Conservation (phyloP, 129 eudicot genomes). For the Scalesia atractyloides region DNA sequence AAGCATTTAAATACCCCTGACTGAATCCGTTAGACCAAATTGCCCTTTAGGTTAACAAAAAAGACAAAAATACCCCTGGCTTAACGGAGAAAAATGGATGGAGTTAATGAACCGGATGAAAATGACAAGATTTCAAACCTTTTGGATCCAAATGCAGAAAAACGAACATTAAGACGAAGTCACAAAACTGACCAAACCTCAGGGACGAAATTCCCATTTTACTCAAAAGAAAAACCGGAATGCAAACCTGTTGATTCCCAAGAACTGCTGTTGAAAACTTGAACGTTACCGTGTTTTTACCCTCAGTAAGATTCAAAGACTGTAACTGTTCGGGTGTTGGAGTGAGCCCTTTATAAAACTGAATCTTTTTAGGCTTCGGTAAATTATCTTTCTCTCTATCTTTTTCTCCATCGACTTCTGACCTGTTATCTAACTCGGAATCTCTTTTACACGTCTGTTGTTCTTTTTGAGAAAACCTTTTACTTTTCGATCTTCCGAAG, state of each 20-base stretch:
- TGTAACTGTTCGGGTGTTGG: conserved; percentile 85
- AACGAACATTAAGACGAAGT: too few relatives aligned
- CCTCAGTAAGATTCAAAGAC: conserved; percentile 78
- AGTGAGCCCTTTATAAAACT: conserved; percentile 38
- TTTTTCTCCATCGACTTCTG: conserved; percentile 34
- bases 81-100: too few relatives aligned
- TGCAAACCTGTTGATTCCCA: conserved; percentile 85
- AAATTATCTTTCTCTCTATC: conserved; percentile 36
- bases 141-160: too few relatives aligned
- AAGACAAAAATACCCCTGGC: too few relatives aligned
- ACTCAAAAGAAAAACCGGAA: not conserved
- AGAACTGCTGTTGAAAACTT: conserved; percentile 83
- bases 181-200: too few relatives aligned
- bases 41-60: too few relatives aligned
- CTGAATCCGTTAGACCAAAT: too few relatives aligned
- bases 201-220: too few relatives aligned
- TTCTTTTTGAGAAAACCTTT: conserved; percentile 29
- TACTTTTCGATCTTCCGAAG: conserved; percentile 55
- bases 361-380: conserved; percentile 39
- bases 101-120: too few relatives aligned
- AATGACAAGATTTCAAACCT: too few relatives aligned
- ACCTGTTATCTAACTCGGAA: conserved; percentile 29
- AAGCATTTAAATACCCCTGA: too few relatives aligned
- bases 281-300: conserved; percentile 73
- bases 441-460: conserved; percentile 17